These are phyloP conservation scores for Halophytophthora batemanensis DNA, from an alignment of 352 stramenopile species.

Conservation along the genomic window DNA sequence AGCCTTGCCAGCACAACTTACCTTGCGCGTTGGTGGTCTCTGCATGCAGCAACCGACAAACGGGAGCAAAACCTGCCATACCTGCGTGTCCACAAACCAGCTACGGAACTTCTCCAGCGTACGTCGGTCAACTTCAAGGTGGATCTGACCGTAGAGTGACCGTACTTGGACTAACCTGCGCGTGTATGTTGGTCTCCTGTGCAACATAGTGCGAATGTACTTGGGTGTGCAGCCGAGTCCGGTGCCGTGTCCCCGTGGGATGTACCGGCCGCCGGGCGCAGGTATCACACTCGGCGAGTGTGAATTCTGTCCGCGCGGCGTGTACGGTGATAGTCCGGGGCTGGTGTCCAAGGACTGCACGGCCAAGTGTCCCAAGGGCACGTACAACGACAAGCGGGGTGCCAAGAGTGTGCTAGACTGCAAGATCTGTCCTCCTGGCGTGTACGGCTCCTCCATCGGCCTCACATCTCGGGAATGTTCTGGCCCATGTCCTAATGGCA, in stretches of 20 bases:
- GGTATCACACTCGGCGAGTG: constrained; percentile 58
- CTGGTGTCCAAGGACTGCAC: constrained; percentile 63
- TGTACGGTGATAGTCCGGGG: constrained; percentile 67
- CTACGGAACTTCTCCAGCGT: too few relatives aligned
- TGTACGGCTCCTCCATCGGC: constrained; percentile 51
- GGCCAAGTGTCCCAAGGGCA: constrained; percentile 67
- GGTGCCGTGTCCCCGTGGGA: constrained; percentile 51
- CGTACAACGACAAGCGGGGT: constrained; percentile 60
- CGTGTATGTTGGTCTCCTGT: background rate
- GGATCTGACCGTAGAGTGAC: background rate
- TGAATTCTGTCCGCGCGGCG: constrained; percentile 63
- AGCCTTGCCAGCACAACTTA: too few relatives aligned
- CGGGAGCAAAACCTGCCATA: too few relatives aligned
- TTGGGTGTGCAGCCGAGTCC: constrained; percentile 49
- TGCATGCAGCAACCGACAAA: too few relatives aligned
- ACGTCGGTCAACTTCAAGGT: background rate
- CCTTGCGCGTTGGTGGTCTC: too few relatives aligned
- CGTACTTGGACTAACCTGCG: background rate
- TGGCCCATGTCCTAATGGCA: constrained; percentile 59
- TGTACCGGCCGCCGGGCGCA: constrained; percentile 49
- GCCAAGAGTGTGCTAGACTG: constrained; percentile 60
- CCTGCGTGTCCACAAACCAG: too few relatives aligned
- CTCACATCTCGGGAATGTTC: constrained; percentile 58
- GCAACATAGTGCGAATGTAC: constrained; percentile 41
- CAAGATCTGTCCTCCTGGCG: constrained; percentile 59